Conservation (phyloP, 1,139 yeast genomes). For the Lodderomyces oxycetoniae region DNA sequence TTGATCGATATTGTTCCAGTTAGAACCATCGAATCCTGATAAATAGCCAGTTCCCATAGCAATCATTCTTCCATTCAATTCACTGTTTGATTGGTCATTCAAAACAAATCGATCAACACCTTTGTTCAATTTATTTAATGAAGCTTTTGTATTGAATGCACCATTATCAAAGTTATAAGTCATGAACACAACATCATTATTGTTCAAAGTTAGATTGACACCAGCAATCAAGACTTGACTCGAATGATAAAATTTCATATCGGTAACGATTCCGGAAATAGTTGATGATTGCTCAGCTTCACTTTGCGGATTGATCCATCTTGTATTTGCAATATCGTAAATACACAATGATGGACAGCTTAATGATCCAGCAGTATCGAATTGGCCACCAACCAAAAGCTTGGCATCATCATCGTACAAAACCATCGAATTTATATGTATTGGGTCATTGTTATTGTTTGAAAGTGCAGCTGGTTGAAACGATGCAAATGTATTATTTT, state of each 20-base stretch:
- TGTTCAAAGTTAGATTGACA: constrained; percentile 38
- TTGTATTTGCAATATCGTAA: constrained; percentile 51
- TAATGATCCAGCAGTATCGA: constrained; percentile 54
- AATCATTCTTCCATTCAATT: constrained; percentile 47
- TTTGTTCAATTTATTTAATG: constrained; percentile 27
- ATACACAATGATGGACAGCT: constrained; percentile 64
- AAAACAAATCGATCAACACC: constrained; percentile 47
- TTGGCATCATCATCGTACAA: constrained; percentile 46
- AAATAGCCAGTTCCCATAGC: constrained; percentile 52
- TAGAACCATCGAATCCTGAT: constrained; percentile 46
- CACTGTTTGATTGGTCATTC: constrained; percentile 41
- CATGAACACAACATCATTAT: constrained; percentile 35
- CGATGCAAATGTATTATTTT: constrained; percentile 30
- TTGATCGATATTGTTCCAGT: constrained; percentile 40
- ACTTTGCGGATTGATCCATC: constrained; percentile 52
- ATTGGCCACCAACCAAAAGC: constrained; percentile 74
- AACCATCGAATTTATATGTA: constrained; percentile 50
- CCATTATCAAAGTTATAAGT: constrained; percentile 48
- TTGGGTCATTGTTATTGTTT: constrained; percentile 19
- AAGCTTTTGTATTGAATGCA: constrained; percentile 18
- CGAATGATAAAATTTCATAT: constrained; percentile 48
- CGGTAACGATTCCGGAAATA: constrained; percentile 51
- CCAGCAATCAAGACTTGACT: constrained; percentile 62
- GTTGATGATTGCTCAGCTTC: constrained; percentile 24
- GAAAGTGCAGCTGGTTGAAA: constrained; percentile 48